Percentiles rank a stretch among this genome's conserved stretches.
Conservation (phyloP, 2,329 filamentous ascomycete genomes). For the Epichloe hybrida region DNA sequence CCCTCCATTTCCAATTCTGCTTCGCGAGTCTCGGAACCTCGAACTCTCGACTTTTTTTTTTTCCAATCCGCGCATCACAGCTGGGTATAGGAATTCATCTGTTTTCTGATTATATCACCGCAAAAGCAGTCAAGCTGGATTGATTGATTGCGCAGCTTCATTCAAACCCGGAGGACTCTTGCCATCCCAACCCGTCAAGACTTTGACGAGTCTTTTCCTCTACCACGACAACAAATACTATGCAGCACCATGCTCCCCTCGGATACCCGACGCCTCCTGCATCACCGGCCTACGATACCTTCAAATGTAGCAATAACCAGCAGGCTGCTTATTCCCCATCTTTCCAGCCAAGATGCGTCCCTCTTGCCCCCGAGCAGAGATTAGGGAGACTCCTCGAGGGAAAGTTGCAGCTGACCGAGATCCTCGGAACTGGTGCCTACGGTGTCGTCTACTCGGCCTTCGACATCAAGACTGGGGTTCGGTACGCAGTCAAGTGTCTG, state of each 20-base stretch:
- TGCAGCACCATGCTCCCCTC: conserved; percentile 44
- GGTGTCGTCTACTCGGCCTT: conserved; percentile 87
- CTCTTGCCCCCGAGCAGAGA: conserved; percentile 64
- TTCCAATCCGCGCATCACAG: background rate
- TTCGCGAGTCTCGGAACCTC: background rate
- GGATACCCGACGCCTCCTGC: conserved; percentile 46
- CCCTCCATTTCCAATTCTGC: background rate
- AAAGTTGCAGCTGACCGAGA: conserved; percentile 67
- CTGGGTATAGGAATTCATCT: conserved; percentile 1
- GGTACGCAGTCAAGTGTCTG: conserved; percentile 92
- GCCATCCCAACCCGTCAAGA: conserved; percentile 11
- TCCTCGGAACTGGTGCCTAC: conserved; percentile 89
- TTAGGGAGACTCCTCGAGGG: conserved; percentile 69
- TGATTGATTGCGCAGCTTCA: conserved; percentile 9
- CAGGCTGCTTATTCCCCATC: conserved; percentile 21
- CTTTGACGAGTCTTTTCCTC: conserved; percentile 6
- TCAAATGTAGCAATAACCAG: conserved; percentile 26
- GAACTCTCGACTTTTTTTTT: background rate
- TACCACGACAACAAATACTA: conserved; percentile 26
- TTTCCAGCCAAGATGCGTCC: conserved; percentile 35
- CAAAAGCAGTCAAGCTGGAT: background rate
- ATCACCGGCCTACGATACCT: conserved; percentile 39
- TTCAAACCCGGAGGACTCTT: conserved; percentile 11
- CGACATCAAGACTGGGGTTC: conserved; percentile 66
- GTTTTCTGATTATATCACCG: background rate